Percentiles rank a stretch among this genome's conserved stretches.
These are phyloP conservation scores for Fragilariopsis cylindrus DNA, from an alignment of 108 stramenopile genomes.

Conservation along the genomic window DNA sequence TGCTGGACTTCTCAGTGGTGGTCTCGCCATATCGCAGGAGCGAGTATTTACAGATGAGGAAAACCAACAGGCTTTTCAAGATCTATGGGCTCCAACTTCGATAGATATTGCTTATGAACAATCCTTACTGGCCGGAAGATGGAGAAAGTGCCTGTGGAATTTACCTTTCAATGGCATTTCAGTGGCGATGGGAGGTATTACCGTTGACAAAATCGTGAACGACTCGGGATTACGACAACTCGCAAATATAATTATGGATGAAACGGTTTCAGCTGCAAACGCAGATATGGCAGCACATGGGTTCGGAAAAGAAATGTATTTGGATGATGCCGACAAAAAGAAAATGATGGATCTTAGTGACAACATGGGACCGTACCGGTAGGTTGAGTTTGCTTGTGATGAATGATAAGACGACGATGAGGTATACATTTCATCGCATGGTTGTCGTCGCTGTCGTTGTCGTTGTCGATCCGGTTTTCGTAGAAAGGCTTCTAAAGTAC, in stretches of 20 bases:
- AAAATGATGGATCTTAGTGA: constrained; percentile 74
- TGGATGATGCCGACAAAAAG: constrained; percentile 47
- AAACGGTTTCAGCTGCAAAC: constrained; percentile 80
- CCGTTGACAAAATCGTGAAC: constrained; percentile 75
- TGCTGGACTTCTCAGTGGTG: constrained; percentile 59
- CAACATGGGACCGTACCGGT: constrained; percentile 69
- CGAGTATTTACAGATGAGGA: constrained; percentile 14
- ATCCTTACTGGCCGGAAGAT: constrained; percentile 64
- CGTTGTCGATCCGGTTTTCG: too few species aligned
- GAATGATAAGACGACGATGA: too few species aligned
- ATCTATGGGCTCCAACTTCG: constrained; percentile 54
- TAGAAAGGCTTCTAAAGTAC: too few species aligned
- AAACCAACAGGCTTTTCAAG: constrained; percentile 45
- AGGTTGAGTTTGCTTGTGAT: too few species aligned
- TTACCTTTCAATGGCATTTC: constrained; percentile 85
- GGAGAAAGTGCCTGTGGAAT: constrained; percentile 88
- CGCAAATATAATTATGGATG: constrained; percentile 72
- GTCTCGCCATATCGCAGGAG: constrained; percentile 36
- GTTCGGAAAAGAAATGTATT: constrained; percentile 18
- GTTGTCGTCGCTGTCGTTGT: too few species aligned
- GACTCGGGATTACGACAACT: constrained; percentile 73
- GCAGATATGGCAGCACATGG: constrained; percentile 66
- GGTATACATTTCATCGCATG: too few species aligned
- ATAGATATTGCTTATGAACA: constrained; percentile 60
- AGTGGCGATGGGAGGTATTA: constrained; percentile 88